Evolutionary conservation across 2,329 filamentous ascomycete genomes (phyloP).

Genomic region (Venturia pyrina): DNA sequence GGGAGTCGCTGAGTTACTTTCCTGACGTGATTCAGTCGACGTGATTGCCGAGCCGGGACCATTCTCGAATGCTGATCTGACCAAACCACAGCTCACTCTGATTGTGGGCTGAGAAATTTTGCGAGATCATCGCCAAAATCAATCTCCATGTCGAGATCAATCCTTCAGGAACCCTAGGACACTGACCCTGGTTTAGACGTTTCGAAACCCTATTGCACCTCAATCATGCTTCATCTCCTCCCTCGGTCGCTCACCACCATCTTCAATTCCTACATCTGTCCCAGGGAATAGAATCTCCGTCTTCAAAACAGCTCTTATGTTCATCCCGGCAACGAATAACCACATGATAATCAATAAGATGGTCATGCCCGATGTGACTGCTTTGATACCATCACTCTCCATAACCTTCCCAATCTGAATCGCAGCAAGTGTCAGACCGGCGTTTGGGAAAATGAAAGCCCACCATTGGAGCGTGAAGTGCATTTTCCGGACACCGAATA

Average conservation of each 20-base stretch:
- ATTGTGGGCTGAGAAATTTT: no score
- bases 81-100: no score
- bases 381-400: conserved; percentile 42
- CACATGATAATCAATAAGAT: conserved; percentile 46
- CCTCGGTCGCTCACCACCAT: conserved; percentile 13
- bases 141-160: no score
- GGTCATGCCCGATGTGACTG: conserved; percentile 46
- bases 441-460: conserved; percentile 58
- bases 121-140: no score
- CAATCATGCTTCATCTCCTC: conserved; percentile 5
- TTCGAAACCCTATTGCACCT: conserved; percentile 13
- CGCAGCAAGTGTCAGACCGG: conserved; percentile 50
- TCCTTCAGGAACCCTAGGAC: no score
- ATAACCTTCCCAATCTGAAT: conserved; percentile 46
- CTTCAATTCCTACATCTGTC: conserved; percentile 46
- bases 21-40: no score
- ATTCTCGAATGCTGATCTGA: no score
- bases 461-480: conserved; percentile 47
- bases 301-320: conserved; percentile 41
- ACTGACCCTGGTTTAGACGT: neutral
- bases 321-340: conserved; percentile 40
- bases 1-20: no score
- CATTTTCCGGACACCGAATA: conserved; percentile 31
- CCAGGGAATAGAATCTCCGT: conserved; percentile 48
- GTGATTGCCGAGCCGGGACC: no score